Base-by-base conservation (phyloP, 352 stramenopile genomes). In the Globisporangium mamillatum region DNA sequence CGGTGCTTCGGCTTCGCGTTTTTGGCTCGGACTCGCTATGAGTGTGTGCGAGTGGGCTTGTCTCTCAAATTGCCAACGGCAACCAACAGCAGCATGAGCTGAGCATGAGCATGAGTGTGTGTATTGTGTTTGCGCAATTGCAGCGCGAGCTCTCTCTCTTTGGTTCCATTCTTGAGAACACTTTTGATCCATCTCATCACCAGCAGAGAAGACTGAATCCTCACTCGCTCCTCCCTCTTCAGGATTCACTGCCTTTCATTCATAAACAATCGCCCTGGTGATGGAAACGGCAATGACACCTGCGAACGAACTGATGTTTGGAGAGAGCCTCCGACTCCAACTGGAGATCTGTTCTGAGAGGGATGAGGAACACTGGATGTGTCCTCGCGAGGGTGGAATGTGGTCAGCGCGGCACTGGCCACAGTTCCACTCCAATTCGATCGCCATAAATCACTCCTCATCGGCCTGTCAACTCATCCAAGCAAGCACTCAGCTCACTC, bases 351-450 rank as follows among this genome's bases (percentile, higher is more conserved):
- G 38, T 18, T 46, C 12, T 46, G 38, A 46, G 14, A 12, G 44
- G 32, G 32, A 52, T 52, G 44, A 52, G 44, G 20, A 52, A 22
- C 18, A 52, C n/a, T 18, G 44, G 44, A 52, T 52, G 44, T 52
- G 44, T 52, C 44, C 44, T 52, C 44, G 20, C 44, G 44, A 52
- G 44, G 44, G 44, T 52, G 44, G 44, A 52, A 52, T 52, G 44
- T 52, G 44, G 44, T 12, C 16, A 52, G 44, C 1, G 22, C 0
- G 5, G 5, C 22, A 20, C 44, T 52, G 44, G 8, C 44, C 44
- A 52, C 44, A 52, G n/a, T 52, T 52, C 18, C 44, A 22, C 44
- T 52, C 44, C 18, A 8, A 3, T 1, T 10, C 44, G 44, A 52
- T 52, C 44, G 44, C 44, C 44, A 52, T 20, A 52, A 52, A 52